phyloP scores from a whole-genome alignment of 441 rosid genomes.

The Populus hybrid region DNA sequence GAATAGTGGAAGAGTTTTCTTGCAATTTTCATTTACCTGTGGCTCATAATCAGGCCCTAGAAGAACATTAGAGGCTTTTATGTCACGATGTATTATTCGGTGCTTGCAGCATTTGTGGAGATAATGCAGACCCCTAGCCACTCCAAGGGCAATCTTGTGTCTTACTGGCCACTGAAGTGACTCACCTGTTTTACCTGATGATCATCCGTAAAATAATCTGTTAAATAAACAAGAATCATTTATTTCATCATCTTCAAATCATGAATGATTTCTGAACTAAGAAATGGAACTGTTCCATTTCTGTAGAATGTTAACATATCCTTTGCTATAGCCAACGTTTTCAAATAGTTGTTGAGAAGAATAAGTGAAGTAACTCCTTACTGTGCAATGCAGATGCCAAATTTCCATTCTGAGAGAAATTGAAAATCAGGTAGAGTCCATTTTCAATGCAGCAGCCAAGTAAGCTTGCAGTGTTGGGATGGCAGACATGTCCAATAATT shows the following conservation, averaged over 20 bases:
- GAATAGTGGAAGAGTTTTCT: not conserved
- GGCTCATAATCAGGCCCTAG: constrained; percentile 89
- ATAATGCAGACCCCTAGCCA: constrained; percentile 83
- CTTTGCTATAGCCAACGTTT: not conserved
- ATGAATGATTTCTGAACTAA: not conserved
- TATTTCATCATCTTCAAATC: not conserved
- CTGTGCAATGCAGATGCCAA: constrained; percentile 76
- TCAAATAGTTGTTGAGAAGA: not conserved
- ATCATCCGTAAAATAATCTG: not conserved
- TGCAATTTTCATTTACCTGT: constrained; percentile 40
- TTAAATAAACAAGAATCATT: not conserved
- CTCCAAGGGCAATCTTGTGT: constrained; percentile 73
- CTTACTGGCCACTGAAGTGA: constrained; percentile 65
- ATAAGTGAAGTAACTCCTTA: constrained; percentile 19
- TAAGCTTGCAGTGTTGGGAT: constrained; percentile 77
- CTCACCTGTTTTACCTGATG: constrained; percentile 33
- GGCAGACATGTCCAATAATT: constrained; percentile 70
- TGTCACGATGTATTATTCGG: constrained; percentile 90
- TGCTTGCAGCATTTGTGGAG: constrained; percentile 86
- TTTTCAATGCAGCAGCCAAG: constrained; percentile 84
- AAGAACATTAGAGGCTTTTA: constrained; percentile 88
- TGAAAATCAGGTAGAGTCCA: constrained; percentile 82
- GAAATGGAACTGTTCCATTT: not conserved
- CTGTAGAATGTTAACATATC: not conserved
- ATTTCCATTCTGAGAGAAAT: constrained; percentile 77